These are phyloP conservation scores for Gentiana macrophylla DNA, from an alignment of 257 asterid species.

Conservation along the genomic window DNA sequence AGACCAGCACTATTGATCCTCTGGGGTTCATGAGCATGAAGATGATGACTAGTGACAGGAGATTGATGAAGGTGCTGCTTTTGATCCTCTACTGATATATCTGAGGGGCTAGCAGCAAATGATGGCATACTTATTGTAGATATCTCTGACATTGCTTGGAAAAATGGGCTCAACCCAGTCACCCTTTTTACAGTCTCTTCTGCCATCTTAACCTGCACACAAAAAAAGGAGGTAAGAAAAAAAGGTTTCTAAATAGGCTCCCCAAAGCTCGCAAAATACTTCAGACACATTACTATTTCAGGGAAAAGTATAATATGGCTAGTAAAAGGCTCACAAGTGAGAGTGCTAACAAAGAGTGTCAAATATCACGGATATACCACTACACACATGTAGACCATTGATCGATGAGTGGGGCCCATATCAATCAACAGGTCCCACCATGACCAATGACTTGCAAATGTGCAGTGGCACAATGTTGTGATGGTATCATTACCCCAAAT, in stretches of 20 bases:
- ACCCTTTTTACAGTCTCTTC: constrained; percentile 85
- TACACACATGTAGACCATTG: too few species aligned
- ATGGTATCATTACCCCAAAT: too few species aligned
- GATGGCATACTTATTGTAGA: constrained; percentile 53
- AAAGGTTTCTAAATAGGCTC: background rate
- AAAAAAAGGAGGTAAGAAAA: background rate
- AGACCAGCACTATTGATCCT: constrained; percentile 17
- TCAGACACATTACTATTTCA: background rate
- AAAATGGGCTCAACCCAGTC: constrained; percentile 69
- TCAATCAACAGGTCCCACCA: too few species aligned
- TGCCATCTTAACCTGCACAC: constrained; percentile 80
- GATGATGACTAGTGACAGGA: constrained; percentile 26
- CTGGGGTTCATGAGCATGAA: constrained; percentile 30
- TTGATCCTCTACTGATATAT: constrained; percentile 50
- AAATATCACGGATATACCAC: too few species aligned
- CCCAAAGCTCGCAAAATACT: background rate
- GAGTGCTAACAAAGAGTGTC: too few species aligned
- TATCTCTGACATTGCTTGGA: constrained; percentile 78
- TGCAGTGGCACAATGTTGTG: too few species aligned
- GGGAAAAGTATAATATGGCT: background rate
- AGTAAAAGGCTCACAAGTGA: too few species aligned
- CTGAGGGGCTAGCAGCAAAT: constrained; percentile 49
- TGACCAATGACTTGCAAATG: too few species aligned
- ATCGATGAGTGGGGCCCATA: too few species aligned
- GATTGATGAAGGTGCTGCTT: constrained; percentile 43